phyloP scores from a whole-genome alignment of 306 rosid species.

The Inga oerstediana region DNA sequence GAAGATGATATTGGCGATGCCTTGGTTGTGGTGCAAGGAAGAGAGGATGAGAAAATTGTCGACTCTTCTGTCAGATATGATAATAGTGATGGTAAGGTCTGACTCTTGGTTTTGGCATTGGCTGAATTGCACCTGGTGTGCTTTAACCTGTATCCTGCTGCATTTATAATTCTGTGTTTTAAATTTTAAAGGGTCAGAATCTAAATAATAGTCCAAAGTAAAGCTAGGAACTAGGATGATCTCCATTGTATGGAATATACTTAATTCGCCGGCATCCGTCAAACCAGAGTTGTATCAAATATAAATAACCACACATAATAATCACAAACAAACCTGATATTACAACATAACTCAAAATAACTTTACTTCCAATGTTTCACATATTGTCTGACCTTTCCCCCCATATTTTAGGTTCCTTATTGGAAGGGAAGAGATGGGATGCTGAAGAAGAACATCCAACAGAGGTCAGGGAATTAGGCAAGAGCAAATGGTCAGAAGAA shows the following conservation, averaged over 20 bases:
- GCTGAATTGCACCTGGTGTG: constrained; percentile 32
- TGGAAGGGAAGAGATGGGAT: constrained; percentile 58
- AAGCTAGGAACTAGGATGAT: background rate
- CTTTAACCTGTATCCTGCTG: constrained; percentile 13
- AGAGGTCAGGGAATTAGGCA: constrained; percentile 78
- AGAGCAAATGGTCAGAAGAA: constrained; percentile 96
- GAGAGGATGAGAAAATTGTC: constrained; percentile 48
- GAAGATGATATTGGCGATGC: constrained; percentile 68
- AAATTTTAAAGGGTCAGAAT: background rate
- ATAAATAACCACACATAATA: background rate
- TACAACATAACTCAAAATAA: background rate
- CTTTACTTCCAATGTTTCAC: background rate
- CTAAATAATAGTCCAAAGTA: background rate
- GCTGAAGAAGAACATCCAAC: constrained; percentile 63
- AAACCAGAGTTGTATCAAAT: background rate
- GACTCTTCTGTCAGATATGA: constrained; percentile 44
- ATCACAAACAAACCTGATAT: background rate
- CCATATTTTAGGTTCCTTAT: constrained; percentile 44
- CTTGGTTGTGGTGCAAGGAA: constrained; percentile 51
- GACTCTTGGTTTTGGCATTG: background rate
- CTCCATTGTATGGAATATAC: background rate
- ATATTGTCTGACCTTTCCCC: background rate
- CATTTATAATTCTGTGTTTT: constrained; percentile 18
- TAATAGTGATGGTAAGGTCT: constrained; percentile 28
- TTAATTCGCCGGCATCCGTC: background rate